Conservation (phyloP, 108 stramenopile species). For the Aurantiochytrium sp. region DNA sequence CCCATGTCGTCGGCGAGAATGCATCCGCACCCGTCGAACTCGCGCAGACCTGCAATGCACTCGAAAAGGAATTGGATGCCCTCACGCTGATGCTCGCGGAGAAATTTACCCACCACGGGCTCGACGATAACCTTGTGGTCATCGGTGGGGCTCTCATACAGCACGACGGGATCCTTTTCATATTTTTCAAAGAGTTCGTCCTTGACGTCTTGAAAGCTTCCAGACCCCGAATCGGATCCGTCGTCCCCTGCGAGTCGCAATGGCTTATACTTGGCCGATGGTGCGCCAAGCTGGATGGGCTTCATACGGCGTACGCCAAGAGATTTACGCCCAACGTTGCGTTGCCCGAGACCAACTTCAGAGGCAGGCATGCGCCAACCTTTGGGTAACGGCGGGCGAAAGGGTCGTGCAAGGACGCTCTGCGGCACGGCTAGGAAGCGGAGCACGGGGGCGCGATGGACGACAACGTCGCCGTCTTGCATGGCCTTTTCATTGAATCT, state of each 20-base stretch:
- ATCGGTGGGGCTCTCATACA: background rate
- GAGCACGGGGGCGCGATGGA: slow-evolving; percentile 7
- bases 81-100: slow-evolving; percentile 94
- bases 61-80: slow-evolving; percentile 93
- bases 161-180: background rate
- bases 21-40: slow-evolving; percentile 61
- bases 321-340: background rate
- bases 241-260: background rate
- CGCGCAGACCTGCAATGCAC: slow-evolving; percentile 85
- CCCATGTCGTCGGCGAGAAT: slow-evolving; percentile 84
- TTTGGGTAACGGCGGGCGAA: background rate
- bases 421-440: background rate
- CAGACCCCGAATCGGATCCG: background rate
- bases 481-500: background rate
- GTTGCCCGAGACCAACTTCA: background rate
- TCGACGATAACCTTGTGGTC: slow-evolving; percentile 66
- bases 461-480: background rate
- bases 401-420: background rate
- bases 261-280: background rate
- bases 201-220: background rate
- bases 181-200: background rate
- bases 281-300: background rate
- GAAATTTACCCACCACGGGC: slow-evolving; percentile 79
- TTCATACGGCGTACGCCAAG: background rate
- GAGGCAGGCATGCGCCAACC: background rate